Evolutionary conservation across 768 basidiomycete species (phyloP).

Genomic region (Trametes gibbosa): DNA sequence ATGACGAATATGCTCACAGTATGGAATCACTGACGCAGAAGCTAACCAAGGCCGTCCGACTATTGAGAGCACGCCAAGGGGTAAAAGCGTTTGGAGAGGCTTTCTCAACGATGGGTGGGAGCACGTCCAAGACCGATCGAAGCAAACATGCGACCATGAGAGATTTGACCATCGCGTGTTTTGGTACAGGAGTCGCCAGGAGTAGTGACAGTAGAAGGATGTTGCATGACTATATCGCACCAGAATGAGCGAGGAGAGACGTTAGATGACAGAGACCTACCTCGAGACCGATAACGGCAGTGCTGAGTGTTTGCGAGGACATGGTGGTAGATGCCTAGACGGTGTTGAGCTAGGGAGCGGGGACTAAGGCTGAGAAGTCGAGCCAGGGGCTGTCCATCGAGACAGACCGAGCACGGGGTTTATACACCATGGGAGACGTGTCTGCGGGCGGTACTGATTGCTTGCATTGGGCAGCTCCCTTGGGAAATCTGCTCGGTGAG

Average conservation of each 20-base stretch:
- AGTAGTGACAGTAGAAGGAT: conserved; percentile 13
- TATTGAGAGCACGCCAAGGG: neutral
- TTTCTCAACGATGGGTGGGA: conserved; percentile 14
- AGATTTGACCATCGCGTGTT: conserved; percentile 23
- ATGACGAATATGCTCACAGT: conserved; percentile 10
- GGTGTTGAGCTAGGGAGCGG: neutral
- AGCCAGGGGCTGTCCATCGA: neutral
- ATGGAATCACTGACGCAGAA: conserved; percentile 21
- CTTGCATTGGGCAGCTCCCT: neutral
- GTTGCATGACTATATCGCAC: conserved; percentile 2
- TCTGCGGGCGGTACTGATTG: neutral
- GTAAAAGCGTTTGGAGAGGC: neutral
- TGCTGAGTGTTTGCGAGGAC: conserved; percentile 1
- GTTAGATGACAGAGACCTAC: neutral
- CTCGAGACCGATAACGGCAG: conserved; percentile 21
- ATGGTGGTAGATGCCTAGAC: neutral
- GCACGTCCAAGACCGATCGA: conserved; percentile 16
- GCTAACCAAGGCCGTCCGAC: neutral
- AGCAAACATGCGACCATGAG: conserved; percentile 19
- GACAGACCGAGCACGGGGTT: neutral
- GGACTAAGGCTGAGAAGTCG: neutral
- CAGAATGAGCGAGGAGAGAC: neutral
- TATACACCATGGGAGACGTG: neutral
- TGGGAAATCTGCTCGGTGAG: conserved; percentile 13
- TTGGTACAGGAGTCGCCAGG: conserved; percentile 21